These are phyloP conservation scores for Periglandula ipomoeae DNA, from an alignment of 2,329 filamentous ascomycete species.

Conservation along the genomic window DNA sequence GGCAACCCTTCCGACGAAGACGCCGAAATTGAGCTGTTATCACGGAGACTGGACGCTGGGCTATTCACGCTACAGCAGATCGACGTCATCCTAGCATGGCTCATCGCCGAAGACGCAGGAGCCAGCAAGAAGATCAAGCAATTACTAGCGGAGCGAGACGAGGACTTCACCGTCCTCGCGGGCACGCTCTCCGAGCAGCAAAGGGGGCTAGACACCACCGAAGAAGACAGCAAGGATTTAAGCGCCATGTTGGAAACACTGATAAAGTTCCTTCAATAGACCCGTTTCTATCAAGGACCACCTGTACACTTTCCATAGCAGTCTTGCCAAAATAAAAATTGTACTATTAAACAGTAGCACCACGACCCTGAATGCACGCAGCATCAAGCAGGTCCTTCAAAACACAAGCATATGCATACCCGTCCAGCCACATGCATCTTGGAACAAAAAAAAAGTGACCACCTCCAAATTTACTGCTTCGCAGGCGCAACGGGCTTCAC, in stretches of 20 bases:
- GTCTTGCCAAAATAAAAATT: not conserved
- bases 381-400: no score
- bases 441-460: not conserved
- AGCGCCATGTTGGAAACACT: slow-evolving; percentile 46
- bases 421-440: not conserved
- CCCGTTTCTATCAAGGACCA: no score
- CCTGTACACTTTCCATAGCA: not conserved
- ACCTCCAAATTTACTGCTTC: slow-evolving; percentile 15
- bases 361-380: no score
- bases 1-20: slow-evolving; percentile 30
- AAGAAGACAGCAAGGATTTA: slow-evolving; percentile 49
- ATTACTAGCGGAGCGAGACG: slow-evolving; percentile 59
- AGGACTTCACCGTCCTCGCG: slow-evolving; percentile 53
- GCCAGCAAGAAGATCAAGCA: slow-evolving; percentile 55
- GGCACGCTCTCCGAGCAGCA: slow-evolving; percentile 56
- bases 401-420: not conserved
- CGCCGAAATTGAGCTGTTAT: slow-evolving; percentile 62
- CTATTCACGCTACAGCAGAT: slow-evolving; percentile 75
- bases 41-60: slow-evolving; percentile 70
- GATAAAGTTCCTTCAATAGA: slow-evolving; percentile 36
- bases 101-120: slow-evolving; percentile 79
- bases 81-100: slow-evolving; percentile 81
- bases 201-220: slow-evolving; percentile 43
- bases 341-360: no score
- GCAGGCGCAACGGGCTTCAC: slow-evolving; percentile 58